Base-by-base conservation (phyloP, 805 yeast genomes). In the Sporopachydermia lactativora region DNA sequence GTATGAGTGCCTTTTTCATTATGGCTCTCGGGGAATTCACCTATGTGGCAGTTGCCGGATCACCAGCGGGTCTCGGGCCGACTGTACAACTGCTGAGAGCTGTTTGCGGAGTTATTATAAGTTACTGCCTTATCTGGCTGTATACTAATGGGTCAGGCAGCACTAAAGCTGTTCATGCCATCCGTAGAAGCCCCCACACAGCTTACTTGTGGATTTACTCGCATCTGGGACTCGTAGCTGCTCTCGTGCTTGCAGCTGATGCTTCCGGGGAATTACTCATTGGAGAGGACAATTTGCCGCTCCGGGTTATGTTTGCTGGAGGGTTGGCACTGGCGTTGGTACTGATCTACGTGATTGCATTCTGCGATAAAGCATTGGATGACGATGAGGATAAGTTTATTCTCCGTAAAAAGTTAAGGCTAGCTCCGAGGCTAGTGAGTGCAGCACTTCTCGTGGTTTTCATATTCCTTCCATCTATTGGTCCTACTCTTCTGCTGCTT, bases 1-100 rank as follows among this genome's bases (percentile, higher is more conserved):
- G 83, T 42, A 65, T 62, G 48, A 64, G 70, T 2, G 72, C 76
- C 0, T 77, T 77, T 49, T 75, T 64, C 41, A 66, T 75, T 47
- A 75, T 77, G 54, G 81, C 80, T 3, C 64, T 77, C 45, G 83
- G 83, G 28, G 82, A 76, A 46, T 76, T 73, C 46, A 55, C 75
- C 11, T 73, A 68, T 49, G 68, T 66, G 35, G 58, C 71, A 5
- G 78, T 73, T 4, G 70, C 75, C 2, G 53, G 55, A 0, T 57
- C 63, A n/a, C 70, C 74, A 0, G 61, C 73, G 35, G 71, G 68
- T 1, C 42, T 51, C 2, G 78, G 79, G 0, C 59, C 73, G 44
- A 58, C 61, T 37, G 47, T 47, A 3, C 61, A 60, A 35, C 54
- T 70, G 15, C 66, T 65, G n/a, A 57, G 77, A 39, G 80, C 73